Base-by-base conservation (phyloP, 139 green algal species). In the Micractinium conductrix region DNA sequence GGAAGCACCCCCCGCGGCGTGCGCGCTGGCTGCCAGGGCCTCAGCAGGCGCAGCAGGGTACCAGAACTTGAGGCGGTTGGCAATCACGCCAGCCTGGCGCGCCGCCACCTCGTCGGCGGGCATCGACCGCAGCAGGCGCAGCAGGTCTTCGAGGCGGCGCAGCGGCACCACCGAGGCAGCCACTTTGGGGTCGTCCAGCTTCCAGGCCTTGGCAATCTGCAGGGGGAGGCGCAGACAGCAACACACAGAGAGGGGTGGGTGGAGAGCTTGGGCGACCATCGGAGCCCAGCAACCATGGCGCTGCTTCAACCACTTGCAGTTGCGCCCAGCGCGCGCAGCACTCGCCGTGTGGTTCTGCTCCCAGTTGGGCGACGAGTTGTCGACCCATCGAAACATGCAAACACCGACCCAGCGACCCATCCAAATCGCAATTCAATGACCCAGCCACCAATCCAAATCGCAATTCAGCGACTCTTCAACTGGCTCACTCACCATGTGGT, bases 311-410 rank as follows among this genome's bases (percentile, higher is more conserved):
- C n/a, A n/a, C n/a, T n/a, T n/a, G n/a, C n/a, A n/a, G n/a, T n/a
- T n/a, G n/a, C n/a, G n/a, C n/a, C n/a, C n/a, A n/a, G n/a, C n/a
- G n/a, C n/a, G n/a, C n/a, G n/a, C n/a, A n/a, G n/a, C 48, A 58
- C 80, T 65, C 28, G 88, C 76, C 78, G 88, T 80, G 63, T 83
- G 75, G 82, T 90, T 90, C 42, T 88, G 87, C 42, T 83, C 48
- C 67, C 81, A 85, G 48, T 82, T 68, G 30, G 55, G 53, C 5
- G 70, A 81, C 35, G 48, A 65, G 28, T 22, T 24, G 70, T 90
- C 72, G 45, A 90, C 43, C 87, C 87, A 90, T n/a, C n/a, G n/a
- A n/a, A n/a, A n/a, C n/a, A n/a, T n/a, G n/a, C n/a, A n/a, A n/a
- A n/a, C n/a, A n/a, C n/a, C n/a, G n/a, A n/a, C n/a, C n/a, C n/a